Conservation (phyloP, 495 filamentous ascomycete species). For the Xylaria scruposa region DNA sequence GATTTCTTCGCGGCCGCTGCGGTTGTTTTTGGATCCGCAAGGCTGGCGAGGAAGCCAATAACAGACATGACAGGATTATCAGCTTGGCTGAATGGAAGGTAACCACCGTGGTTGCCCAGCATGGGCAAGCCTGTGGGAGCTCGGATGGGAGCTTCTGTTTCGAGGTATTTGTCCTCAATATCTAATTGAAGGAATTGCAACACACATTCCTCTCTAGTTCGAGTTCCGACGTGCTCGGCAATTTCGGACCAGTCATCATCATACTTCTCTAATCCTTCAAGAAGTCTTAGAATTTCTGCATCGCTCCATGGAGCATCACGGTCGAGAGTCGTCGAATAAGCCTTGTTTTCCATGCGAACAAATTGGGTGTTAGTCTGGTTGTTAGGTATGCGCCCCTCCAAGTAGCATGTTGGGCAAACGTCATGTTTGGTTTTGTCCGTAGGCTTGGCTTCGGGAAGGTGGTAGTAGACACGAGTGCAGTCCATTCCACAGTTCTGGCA, state of each 20-base stretch:
- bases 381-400: conserved; percentile 77
- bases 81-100: conserved; percentile 82
- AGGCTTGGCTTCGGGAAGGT: conserved; percentile 69
- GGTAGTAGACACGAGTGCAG: conserved; percentile 90
- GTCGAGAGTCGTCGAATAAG: conserved; percentile 74
- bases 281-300: conserved; percentile 78
- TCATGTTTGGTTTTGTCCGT: conserved; percentile 75
- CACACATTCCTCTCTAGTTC: conserved; percentile 95
- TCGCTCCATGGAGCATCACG: conserved; percentile 89
- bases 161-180: conserved; percentile 88
- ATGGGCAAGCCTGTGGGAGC: conserved; percentile 65
- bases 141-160: conserved; percentile 70
- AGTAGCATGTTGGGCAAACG: conserved; percentile 86
- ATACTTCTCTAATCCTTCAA: conserved; percentile 88
- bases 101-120: conserved; percentile 68
- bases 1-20: conserved; percentile 87
- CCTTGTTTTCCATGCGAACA: conserved; percentile 85
- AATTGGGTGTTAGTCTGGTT: conserved; percentile 77
- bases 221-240: conserved; percentile 85
- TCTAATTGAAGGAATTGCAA: conserved; percentile 92
- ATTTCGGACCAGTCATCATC: conserved; percentile 96
- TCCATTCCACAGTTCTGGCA: conserved; percentile 93
- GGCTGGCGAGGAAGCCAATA: conserved; percentile 86
- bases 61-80: conserved; percentile 98
- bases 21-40: conserved; percentile 85